phyloP scores from a whole-genome alignment of 169 alveolate genomes.

The Neospora caninum region DNA sequence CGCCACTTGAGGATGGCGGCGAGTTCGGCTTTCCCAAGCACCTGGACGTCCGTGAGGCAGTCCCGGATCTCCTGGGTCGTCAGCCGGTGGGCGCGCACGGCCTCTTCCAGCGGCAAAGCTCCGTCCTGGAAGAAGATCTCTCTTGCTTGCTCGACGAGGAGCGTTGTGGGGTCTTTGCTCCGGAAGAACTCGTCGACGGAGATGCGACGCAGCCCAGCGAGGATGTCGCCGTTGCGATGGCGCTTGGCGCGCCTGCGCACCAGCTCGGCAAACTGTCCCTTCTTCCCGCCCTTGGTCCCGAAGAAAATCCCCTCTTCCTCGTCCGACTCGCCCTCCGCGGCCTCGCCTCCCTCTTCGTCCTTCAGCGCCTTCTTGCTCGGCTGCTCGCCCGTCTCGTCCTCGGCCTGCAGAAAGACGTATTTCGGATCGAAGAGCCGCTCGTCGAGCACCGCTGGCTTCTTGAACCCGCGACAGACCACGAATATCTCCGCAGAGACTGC shows the following conservation, averaged over 20 bases:
- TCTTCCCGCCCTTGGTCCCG: neutral
- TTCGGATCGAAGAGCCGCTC: conserved; percentile 95
- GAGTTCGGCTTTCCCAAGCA: conserved; percentile 89
- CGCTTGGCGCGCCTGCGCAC: neutral
- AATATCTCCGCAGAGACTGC: conserved; percentile 98
- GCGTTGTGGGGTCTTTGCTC: conserved; percentile 8
- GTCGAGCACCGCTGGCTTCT: conserved; percentile 93
- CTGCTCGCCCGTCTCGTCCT: conserved; percentile 66
- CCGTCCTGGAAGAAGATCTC: neutral
- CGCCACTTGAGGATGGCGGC: conserved; percentile 89
- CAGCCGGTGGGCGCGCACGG: conserved; percentile 67
- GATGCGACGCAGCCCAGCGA: neutral
- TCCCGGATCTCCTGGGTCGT: conserved; percentile 84
- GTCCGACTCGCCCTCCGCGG: neutral
- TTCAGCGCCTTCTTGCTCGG: conserved; percentile 45
- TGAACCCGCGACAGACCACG: conserved; percentile 94
- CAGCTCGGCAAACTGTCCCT: conserved; percentile 26
- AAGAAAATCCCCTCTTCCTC: conserved; percentile 6
- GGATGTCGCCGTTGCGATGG: neutral
- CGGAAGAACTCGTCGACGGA: conserved; percentile 16
- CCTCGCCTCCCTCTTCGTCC: conserved; percentile 50
- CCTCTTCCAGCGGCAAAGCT: conserved; percentile 53
- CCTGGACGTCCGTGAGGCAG: conserved; percentile 80
- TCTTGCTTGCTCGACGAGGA: neutral
- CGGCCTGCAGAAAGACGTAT: conserved; percentile 87